Conservation (phyloP, 306 rosid genomes). For the Gillenia trifoliata region DNA sequence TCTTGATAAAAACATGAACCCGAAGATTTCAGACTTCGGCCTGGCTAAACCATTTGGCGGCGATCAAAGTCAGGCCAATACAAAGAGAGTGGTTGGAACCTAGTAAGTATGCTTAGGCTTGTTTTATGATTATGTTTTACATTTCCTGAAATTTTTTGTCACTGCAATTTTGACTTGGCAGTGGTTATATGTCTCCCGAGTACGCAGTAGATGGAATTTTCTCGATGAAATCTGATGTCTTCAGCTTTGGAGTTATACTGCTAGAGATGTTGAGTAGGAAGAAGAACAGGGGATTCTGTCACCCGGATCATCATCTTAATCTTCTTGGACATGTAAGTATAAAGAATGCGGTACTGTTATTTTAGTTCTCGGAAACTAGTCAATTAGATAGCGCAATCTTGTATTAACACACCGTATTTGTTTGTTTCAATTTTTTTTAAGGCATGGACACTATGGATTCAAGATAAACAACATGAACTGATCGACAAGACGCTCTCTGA, state of each 20-base stretch:
- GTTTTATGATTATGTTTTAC: not conserved
- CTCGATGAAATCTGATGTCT: slow-evolving; percentile 40
- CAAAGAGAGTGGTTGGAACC: slow-evolving; percentile 38
- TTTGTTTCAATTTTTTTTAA: not conserved
- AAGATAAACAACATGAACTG: slow-evolving; percentile 6
- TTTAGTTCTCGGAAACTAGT: not conserved
- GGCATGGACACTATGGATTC: slow-evolving; percentile 27
- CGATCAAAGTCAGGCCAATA: slow-evolving; percentile 26
- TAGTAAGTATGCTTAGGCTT: slow-evolving; percentile 24
- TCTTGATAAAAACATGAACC: slow-evolving; percentile 26
- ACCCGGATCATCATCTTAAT: slow-evolving; percentile 2
- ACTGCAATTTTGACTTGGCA: not conserved
- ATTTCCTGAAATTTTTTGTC: not conserved
- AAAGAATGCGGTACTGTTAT: not conserved
- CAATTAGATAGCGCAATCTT: no score
- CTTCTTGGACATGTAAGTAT: slow-evolving; percentile 25
- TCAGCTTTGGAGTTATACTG: slow-evolving; percentile 37
- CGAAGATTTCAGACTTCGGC: slow-evolving; percentile 43
- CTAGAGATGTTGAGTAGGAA: slow-evolving; percentile 28
- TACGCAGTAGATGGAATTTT: slow-evolving; percentile 39
- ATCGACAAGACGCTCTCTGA: not conserved
- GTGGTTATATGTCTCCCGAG: slow-evolving; percentile 40
- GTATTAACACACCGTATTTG: no score
- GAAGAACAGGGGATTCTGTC: slow-evolving; percentile 14
- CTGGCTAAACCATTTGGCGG: slow-evolving; percentile 36